Evolutionary conservation across 495 filamentous ascomycete genomes (phyloP).

Genomic region (Xylaria telfairii): DNA sequence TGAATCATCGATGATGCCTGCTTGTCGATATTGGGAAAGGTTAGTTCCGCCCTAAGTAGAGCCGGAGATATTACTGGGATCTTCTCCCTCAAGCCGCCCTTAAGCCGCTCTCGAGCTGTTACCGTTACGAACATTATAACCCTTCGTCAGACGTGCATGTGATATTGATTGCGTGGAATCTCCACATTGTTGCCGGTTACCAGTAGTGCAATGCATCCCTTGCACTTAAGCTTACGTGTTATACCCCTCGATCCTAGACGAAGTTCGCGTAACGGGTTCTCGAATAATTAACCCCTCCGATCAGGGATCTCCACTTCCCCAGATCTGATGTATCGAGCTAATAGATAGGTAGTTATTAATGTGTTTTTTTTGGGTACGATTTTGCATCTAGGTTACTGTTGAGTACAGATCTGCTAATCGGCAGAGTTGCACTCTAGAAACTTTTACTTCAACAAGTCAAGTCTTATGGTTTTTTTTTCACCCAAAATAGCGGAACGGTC

Average conservation of each 20-base stretch:
- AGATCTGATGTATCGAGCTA: not conserved
- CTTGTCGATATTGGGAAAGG: conserved; percentile 3
- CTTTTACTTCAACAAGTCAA: not conserved
- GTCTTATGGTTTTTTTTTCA: not conserved
- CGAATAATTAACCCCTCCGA: not conserved
- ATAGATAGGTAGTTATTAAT: not conserved
- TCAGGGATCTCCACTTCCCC: conserved; percentile 3
- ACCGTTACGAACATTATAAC: not conserved
- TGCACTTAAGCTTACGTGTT: conserved; percentile 2
- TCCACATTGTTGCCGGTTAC: conserved; percentile 7
- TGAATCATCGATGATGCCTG: not conserved
- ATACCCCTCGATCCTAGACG: not conserved
- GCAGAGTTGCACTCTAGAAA: not conserved
- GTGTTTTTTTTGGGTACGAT: not conserved
- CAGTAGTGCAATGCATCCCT: conserved; percentile 12
- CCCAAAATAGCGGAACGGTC: not conserved
- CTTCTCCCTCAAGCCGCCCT: not conserved
- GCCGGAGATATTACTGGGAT: not conserved
- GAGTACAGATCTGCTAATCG: too few species aligned
- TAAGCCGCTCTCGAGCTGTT: not conserved
- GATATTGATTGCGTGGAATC: conserved; percentile 2
- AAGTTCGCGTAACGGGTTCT: not conserved
- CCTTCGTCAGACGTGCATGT: conserved; percentile 3
- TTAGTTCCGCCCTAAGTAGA: not conserved
- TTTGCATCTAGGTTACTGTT: too few species aligned